These are phyloP conservation scores for Cymbopogon flexuosus DNA, from an alignment of 202 grass and related monocot genomes.

Conservation along the genomic window DNA sequence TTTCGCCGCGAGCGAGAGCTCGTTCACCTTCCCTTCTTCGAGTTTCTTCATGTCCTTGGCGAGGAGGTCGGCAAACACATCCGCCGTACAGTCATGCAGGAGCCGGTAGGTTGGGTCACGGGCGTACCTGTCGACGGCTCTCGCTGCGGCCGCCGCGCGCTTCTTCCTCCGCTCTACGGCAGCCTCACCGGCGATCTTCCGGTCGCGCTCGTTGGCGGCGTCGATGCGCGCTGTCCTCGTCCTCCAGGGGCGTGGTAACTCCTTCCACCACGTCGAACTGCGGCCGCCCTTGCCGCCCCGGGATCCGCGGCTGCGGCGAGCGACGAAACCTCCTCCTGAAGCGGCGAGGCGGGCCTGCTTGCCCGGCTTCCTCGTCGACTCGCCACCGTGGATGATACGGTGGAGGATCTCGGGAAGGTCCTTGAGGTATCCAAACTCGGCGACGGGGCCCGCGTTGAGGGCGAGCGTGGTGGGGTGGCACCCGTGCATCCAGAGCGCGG, in stretches of 20 bases:
- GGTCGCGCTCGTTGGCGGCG: conserved; percentile 26
- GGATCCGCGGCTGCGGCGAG: not conserved
- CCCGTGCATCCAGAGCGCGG: conserved; percentile 59
- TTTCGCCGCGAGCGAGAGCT: conserved; percentile 61
- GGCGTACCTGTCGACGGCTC: conserved; percentile 44
- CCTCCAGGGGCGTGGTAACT: not conserved
- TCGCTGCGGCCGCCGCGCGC: conserved; percentile 28
- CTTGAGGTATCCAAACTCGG: conserved; percentile 56
- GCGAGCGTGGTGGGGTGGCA: conserved; percentile 56
- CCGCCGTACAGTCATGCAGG: conserved; percentile 46
- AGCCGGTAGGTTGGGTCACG: conserved; percentile 46
- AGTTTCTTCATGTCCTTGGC: conserved; percentile 44
- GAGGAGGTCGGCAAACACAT: conserved; percentile 50
- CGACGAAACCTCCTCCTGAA: not conserved
- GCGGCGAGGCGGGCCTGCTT: not conserved
- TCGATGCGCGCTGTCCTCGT: conserved; percentile 36
- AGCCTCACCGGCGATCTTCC: conserved; percentile 1
- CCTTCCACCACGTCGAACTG: not conserved
- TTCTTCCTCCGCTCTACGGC: conserved; percentile 36
- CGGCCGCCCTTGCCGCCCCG: not conserved
- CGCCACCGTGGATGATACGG: conserved; percentile 39
- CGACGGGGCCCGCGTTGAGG: conserved; percentile 31
- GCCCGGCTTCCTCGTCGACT: conserved; percentile 4
- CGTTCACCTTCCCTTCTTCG: conserved; percentile 15
- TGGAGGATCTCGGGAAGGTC: conserved; percentile 63